Evolutionary conservation across 106 monocot genomes (phyloP), one percentile per base, ranked within the genome.

Genomic region (Dactylorhiza incarnata): DNA sequence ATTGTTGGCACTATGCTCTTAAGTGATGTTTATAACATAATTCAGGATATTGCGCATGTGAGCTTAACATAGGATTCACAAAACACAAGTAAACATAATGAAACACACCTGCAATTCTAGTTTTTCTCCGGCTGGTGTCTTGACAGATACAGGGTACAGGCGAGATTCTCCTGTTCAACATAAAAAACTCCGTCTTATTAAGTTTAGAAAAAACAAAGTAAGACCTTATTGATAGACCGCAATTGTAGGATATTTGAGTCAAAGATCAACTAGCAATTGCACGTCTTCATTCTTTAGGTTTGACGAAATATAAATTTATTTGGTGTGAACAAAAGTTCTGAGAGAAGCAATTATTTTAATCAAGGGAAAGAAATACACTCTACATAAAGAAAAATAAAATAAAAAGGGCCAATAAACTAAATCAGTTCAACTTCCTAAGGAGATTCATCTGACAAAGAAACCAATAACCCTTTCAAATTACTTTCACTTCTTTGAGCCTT

Each of bases 101-200:
- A 49, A 77, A 63, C 61, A 59, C 8, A 85, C 84, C 84, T 85
- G 84, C 54, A 85, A 65, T 19, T 81, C 84, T 70, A 74, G 65
- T 67, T 78, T 85, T 81, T 81, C 84, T 68, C 81, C 81, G 49
- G 81, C 67, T 69, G 47, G 56, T 45, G 80, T 50, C 84, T 73
- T 85, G 73, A 85, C 81, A 71, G 84, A 16, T 55, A 85, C 71
- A 44, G 84, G 80, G 61, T 85, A 85, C 73, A 84, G 80, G 46
- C 65, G 77, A 68, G 77, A 23, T 53, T 85, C 84, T 12, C 78
- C 84, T 81, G 78, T 25, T 73, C 20, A 56, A 47, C 9, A 59
- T 59, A 46, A 55, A 49, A 43, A 14, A 44, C 11, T 19, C 7
- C 14, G 13, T 25, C 15, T 73, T 49, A 22, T 12, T 9, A 25